These are phyloP conservation scores for Elongisporangium undulatum DNA, from an alignment of 352 stramenopile genomes.

Conservation along the genomic window DNA sequence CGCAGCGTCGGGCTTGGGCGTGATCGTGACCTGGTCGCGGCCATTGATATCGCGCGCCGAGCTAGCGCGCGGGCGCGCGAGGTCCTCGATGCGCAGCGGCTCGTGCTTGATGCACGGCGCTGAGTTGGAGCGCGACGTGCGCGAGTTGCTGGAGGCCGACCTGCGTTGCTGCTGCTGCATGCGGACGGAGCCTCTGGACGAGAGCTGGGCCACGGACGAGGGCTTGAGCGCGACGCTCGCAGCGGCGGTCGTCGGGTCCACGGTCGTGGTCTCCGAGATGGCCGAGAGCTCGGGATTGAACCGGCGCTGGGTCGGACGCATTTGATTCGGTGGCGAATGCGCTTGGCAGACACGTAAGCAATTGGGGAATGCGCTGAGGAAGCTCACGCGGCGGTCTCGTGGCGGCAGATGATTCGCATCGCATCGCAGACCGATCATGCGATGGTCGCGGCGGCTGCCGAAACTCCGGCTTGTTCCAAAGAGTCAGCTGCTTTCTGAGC, in stretches of 20 bases:
- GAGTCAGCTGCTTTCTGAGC: neutral
- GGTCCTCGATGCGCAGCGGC: neutral
- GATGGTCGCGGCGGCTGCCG: neutral
- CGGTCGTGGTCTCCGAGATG: constrained; percentile 55
- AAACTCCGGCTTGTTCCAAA: neutral
- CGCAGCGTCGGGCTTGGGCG: neutral
- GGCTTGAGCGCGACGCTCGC: neutral
- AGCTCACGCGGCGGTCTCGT: neutral
- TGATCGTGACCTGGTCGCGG: neutral
- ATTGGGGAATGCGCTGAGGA: neutral
- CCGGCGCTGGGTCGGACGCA: neutral
- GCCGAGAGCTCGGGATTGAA: constrained; percentile 33
- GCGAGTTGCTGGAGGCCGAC: constrained; percentile 8
- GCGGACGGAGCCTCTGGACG: neutral
- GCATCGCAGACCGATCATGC: neutral
- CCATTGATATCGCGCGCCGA: neutral
- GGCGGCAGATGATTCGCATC: neutral
- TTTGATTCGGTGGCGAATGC: neutral
- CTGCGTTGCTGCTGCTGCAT: constrained; percentile 2
- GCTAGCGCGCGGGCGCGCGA: constrained; percentile 4
- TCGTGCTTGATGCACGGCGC: constrained; percentile 2
- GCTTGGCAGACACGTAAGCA: neutral
- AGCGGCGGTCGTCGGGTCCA: constrained; percentile 13
- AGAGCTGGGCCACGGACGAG: neutral
- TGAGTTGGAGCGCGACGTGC: constrained; percentile 6